Percentiles rank a stretch among this genome's conserved stretches.
Evolutionary conservation across 768 basidiomycete genomes (phyloP).

Genomic region (Megacollybia marginata): DNA sequence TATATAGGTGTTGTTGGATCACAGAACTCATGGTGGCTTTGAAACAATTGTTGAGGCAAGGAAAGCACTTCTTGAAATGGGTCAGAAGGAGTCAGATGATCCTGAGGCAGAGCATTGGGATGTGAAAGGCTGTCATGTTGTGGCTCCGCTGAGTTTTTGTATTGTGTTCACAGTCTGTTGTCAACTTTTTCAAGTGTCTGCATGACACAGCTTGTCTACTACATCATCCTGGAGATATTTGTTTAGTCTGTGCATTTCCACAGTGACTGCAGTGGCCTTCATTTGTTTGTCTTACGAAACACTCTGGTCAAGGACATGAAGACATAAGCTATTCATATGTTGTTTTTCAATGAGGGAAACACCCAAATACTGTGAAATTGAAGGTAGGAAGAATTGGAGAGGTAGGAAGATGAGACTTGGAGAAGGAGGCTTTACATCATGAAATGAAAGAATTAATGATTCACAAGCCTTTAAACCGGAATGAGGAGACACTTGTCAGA

Average conservation of each 20-base stretch:
- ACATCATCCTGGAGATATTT: slow-evolving; percentile 41
- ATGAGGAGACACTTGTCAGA: background rate
- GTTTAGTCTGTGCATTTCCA: slow-evolving; percentile 71
- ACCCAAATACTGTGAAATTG: slow-evolving; percentile 39
- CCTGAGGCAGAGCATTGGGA: slow-evolving; percentile 26
- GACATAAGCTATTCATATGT: slow-evolving; percentile 88
- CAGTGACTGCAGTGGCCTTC: slow-evolving; percentile 83
- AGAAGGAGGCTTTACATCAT: slow-evolving; percentile 22
- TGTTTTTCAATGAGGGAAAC: slow-evolving; percentile 70
- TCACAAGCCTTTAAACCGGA: slow-evolving; percentile 22
- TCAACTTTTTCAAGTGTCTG: slow-evolving; percentile 56
- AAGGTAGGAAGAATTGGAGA: slow-evolving; percentile 46
- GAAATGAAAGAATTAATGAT: slow-evolving; percentile 35
- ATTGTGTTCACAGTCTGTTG: slow-evolving; percentile 1
- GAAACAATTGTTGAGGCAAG: slow-evolving; percentile 72
- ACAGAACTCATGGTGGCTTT: slow-evolving; percentile 71
- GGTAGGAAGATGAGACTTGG: slow-evolving; percentile 39
- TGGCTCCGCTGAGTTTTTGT: slow-evolving; percentile 67
- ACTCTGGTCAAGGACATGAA: slow-evolving; percentile 78
- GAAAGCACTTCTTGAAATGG: slow-evolving; percentile 59
- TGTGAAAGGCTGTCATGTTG: slow-evolving; percentile 64
- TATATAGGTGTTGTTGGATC: slow-evolving; percentile 76
- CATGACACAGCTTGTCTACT: slow-evolving; percentile 86
- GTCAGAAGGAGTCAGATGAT: slow-evolving; percentile 50
- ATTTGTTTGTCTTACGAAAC: slow-evolving; percentile 85